These are phyloP conservation scores for Taphrina deformans DNA, from an alignment of 1,139 yeast species.

Conservation along the genomic window DNA sequence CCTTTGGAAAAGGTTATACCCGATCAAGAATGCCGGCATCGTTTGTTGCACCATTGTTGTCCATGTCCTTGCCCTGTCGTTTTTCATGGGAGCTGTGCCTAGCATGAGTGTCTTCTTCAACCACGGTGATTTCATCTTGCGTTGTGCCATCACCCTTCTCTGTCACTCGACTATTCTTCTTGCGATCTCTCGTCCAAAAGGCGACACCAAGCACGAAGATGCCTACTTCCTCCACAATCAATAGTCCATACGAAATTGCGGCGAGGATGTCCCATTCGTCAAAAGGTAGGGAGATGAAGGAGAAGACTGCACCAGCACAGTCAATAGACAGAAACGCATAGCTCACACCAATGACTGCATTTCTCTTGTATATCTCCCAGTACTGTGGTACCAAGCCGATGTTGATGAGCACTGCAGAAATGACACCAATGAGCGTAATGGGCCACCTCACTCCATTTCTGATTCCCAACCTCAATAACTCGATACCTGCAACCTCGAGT, in stretches of 20 bases:
- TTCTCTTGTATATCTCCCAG: conserved; percentile 72
- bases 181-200: conserved; percentile 35
- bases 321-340: conserved; percentile 79
- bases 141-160: background rate
- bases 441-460: conserved; percentile 66
- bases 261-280: conserved; percentile 69
- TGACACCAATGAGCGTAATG: conserved; percentile 68
- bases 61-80: background rate
- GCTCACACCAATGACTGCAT: conserved; percentile 84
- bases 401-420: conserved; percentile 75
- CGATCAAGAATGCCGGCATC: too few species aligned
- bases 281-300: conserved; percentile 56
- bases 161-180: background rate
- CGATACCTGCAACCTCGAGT: conserved; percentile 65
- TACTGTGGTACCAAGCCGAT: conserved; percentile 85
- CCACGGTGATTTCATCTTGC: background rate
- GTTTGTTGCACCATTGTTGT: too few species aligned
- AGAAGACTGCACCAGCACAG: conserved; percentile 75
- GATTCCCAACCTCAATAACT: conserved; percentile 54
- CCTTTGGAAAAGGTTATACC: too few species aligned
- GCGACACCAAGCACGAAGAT: conserved; percentile 61
- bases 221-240: conserved; percentile 73
- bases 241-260: conserved; percentile 67
- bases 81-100: background rate
- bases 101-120: background rate